Base-by-base conservation (phyloP, 2,329 filamentous ascomycete genomes). In the Penicillium rolfsii region DNA sequence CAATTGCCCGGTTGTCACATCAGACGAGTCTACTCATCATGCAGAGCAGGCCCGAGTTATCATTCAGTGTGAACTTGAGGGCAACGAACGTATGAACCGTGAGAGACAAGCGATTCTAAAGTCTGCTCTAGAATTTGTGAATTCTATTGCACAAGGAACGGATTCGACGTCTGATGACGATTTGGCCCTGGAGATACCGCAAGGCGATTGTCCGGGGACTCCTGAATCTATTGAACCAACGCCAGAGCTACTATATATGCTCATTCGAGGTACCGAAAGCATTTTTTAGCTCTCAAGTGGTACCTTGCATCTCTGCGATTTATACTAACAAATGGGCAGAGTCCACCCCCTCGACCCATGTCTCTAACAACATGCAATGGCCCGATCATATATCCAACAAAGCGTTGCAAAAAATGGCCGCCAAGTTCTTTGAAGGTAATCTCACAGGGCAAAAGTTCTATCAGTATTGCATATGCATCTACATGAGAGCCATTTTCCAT, bases 341-440 rank as follows among this genome's bases (percentile, higher is more conserved):
- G 12, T 61, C 54, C 2, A 60, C 54, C 5, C 9, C 41, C 24
- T 28, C 52, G 11, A n/a, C n/a, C 9, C 52, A 48, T 7, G 26
- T 19, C 2, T 58, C 57, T 2, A 59, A 43, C 5, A 41, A 22
- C 8, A 33, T 67, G 26, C 56, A 67, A 55, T 72, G 71, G 70
- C 70, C 71, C 1, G 67, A 72, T 52, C 71, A 71, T 59, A 70
- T 73, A 30, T 69, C 69, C 0, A 55, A 65, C 28, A 65, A 59
- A 19, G 59, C 67, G 2, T 55, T 67, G 5, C 64, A 66, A 40
- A 66, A 52, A 16, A 72, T 72, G 62, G 65, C 60, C 14, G 53
- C 61, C 0, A 50, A 54, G 11, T 53, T 73, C 19, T 46, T 71
- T 3, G 26, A 61, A 9, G 52, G 50, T 2, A 43, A 64, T 11